These are phyloP conservation scores for Gymnopus androsaceus DNA, from an alignment of 1,284 basidiomycete genomes.

Conservation along the genomic window DNA sequence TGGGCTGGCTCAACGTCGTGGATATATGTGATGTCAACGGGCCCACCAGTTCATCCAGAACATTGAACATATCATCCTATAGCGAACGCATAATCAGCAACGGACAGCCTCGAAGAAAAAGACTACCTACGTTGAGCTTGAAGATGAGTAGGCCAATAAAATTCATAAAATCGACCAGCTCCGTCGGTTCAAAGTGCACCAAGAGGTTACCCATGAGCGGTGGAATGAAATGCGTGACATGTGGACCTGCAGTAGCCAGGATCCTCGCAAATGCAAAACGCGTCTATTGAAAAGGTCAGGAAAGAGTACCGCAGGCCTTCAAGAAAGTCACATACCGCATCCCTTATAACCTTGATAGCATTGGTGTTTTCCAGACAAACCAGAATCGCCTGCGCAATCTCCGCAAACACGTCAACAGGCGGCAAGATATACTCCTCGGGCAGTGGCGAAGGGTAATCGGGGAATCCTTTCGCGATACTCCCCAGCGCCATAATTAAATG, in stretches of 20 bases:
- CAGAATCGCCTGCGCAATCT: slow-evolving; percentile 88
- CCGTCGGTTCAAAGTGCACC: slow-evolving; percentile 88
- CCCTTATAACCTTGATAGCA: slow-evolving; percentile 83
- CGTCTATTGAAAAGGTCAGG: slow-evolving; percentile 53
- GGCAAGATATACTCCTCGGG: slow-evolving; percentile 72
- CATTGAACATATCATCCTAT: slow-evolving; percentile 77
- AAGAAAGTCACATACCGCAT: slow-evolving; percentile 71
- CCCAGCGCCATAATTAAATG: slow-evolving; percentile 95
- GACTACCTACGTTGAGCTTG: slow-evolving; percentile 81
- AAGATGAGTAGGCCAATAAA: slow-evolving; percentile 93
- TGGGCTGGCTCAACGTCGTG: slow-evolving; percentile 78
- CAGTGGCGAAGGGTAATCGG: slow-evolving; percentile 75
- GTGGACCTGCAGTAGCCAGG: slow-evolving; percentile 85
- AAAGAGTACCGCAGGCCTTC: slow-evolving; percentile 3
- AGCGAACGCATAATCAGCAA: slow-evolving; percentile 7
- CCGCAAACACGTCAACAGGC: slow-evolving; percentile 80
- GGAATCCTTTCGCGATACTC: slow-evolving; percentile 96
- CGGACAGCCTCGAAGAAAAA: neutral
- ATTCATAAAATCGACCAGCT: slow-evolving; percentile 94
- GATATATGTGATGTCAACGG: slow-evolving; percentile 87
- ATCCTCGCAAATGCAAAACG: slow-evolving; percentile 94
- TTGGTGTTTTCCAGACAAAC: slow-evolving; percentile 90
- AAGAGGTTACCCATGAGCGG: slow-evolving; percentile 87
- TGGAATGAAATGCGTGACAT: slow-evolving; percentile 81
- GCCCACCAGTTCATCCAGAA: slow-evolving; percentile 89